Evolutionary conservation across 2,329 filamentous ascomycete species (phyloP).

Genomic region (Trichophyton verrucosum): DNA sequence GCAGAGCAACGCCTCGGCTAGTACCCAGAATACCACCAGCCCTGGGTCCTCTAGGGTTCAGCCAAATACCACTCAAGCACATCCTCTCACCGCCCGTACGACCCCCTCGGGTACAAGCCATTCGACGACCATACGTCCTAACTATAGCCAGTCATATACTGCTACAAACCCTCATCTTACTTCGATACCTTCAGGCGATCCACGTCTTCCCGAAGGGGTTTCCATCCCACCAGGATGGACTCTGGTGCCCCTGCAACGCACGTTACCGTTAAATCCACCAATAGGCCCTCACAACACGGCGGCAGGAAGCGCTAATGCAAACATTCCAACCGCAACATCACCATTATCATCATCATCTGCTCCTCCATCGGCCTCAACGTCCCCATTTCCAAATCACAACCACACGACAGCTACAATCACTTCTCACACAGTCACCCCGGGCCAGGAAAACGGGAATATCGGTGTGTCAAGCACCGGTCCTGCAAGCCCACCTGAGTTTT

Average conservation of each 20-base stretch:
- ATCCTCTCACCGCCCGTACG: not conserved
- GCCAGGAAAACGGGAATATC: not conserved
- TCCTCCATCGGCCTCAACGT: not conserved
- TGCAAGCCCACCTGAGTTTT: not conserved
- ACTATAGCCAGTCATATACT: constrained; percentile 21
- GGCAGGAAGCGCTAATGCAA: not conserved
- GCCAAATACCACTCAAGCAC: not conserved
- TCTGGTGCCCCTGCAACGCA: constrained; percentile 33
- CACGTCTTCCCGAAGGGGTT: constrained; percentile 39
- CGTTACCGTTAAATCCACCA: constrained; percentile 9
- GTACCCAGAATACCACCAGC: not conserved
- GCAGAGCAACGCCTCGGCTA: constrained; percentile 22
- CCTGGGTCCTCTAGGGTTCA: not conserved
- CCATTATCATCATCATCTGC: not conserved
- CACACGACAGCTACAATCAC: not conserved
- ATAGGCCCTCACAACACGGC: not conserved
- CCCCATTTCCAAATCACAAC: not conserved
- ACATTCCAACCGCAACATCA: not conserved
- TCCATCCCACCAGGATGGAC: constrained; percentile 43
- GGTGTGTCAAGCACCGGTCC: not conserved
- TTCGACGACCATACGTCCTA: constrained; percentile 18
- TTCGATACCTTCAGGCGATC: constrained; percentile 31
- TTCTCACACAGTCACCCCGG: not conserved
- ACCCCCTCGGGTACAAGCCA: constrained; percentile 1
- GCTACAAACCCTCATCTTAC: constrained; percentile 20